These are phyloP conservation scores for Serendipita sp. DNA, from an alignment of 768 basidiomycete species.

Conservation along the genomic window DNA sequence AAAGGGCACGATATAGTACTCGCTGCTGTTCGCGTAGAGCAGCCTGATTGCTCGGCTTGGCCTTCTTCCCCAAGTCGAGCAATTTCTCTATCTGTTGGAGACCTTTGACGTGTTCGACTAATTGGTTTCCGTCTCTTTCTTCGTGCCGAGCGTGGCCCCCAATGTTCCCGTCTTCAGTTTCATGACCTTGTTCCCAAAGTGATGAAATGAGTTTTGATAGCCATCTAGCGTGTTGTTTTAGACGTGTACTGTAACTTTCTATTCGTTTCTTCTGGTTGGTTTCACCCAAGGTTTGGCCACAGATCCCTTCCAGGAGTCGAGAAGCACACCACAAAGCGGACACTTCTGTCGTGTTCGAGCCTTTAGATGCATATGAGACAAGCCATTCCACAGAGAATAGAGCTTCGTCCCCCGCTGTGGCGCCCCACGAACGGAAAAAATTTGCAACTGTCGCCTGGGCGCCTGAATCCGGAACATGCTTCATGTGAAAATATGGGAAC, in stretches of 20 bases:
- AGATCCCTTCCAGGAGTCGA: constrained; percentile 58
- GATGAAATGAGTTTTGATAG: constrained; percentile 50
- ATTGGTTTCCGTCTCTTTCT: constrained; percentile 24
- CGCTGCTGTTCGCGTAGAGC: constrained; percentile 27
- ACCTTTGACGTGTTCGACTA: constrained; percentile 52
- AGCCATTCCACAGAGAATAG: constrained; percentile 79
- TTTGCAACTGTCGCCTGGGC: constrained; percentile 39
- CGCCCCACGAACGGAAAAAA: constrained; percentile 63
- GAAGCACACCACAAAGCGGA: constrained; percentile 77
- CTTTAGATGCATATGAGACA: constrained; percentile 33
- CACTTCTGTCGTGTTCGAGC: constrained; percentile 32
- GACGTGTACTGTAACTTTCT: constrained; percentile 13
- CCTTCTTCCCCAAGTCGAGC: constrained; percentile 17
- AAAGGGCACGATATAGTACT: constrained; percentile 50
- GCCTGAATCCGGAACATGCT: constrained; percentile 34
- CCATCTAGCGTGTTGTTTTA: constrained; percentile 49
- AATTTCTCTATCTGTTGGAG: constrained; percentile 42
- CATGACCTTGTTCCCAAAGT: constrained; percentile 43
- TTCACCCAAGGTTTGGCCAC: constrained; percentile 29
- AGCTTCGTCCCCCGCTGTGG: constrained; percentile 48
- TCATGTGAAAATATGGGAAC: constrained; percentile 49
- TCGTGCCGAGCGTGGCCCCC: constrained; percentile 11
- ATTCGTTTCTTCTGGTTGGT: constrained; percentile 12
- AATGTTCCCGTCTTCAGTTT: constrained; percentile 18
- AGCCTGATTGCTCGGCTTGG: constrained; percentile 16